Conservation (phyloP, 331 rosid species). For the Ulmus americana region DNA sequence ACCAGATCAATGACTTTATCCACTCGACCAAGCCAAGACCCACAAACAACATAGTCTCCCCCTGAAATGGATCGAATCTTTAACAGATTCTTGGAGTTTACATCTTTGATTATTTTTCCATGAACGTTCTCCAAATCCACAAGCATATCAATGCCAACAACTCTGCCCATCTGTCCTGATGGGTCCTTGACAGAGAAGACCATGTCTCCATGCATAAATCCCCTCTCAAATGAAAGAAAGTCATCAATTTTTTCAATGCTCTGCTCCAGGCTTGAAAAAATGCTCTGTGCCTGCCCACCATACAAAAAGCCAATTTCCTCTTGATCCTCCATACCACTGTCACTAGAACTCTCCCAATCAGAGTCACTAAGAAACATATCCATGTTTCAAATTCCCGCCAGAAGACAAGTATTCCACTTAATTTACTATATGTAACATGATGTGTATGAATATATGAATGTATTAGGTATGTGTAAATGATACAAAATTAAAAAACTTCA, state of each 20-base stretch:
- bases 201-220: conserved; percentile 72
- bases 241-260: conserved; percentile 87
- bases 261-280: conserved; percentile 82
- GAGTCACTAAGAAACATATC: conserved; percentile 54
- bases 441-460: not conserved
- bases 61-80: conserved; percentile 74
- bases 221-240: conserved; percentile 78
- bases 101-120: conserved; percentile 56
- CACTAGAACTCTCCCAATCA: conserved; percentile 78
- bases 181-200: conserved; percentile 58
- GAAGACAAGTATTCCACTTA: conserved; percentile 18
- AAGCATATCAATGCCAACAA: conserved; percentile 49
- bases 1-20: conserved; percentile 66
- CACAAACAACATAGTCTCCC: conserved; percentile 69
- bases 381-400: conserved; percentile 54
- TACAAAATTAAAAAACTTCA: not conserved
- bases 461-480: not conserved
- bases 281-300: conserved; percentile 75
- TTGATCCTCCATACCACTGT: conserved; percentile 70
- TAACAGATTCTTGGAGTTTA: conserved; percentile 53
- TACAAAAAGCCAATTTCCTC: conserved; percentile 55
- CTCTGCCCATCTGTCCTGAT: conserved; percentile 86
- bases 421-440: conserved; percentile 7
- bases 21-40: conserved; percentile 88
- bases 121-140: conserved; percentile 67